These are phyloP conservation scores for Rhodotorula taiwanensis DNA, from an alignment of 768 basidiomycete species.

Conservation along the genomic window DNA sequence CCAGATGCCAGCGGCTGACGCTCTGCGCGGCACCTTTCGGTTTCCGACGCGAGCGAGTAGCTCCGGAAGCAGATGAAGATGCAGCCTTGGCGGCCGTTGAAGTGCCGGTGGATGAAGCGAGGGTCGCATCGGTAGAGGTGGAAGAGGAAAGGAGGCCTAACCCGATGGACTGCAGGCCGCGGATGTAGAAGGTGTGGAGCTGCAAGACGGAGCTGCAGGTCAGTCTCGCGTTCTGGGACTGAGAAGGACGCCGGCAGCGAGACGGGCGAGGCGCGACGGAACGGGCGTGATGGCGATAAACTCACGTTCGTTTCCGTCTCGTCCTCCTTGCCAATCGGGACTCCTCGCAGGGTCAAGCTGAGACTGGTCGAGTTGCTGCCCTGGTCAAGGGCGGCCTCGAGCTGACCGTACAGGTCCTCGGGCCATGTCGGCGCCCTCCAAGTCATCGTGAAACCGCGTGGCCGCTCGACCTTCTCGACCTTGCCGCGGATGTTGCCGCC, in stretches of 20 bases:
- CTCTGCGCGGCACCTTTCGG: background rate
- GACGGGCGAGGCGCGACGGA: too few relatives aligned
- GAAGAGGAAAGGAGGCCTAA: slow-evolving; percentile 25
- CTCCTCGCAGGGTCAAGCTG: slow-evolving; percentile 34
- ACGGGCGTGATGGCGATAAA: too few relatives aligned
- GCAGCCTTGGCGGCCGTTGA: background rate
- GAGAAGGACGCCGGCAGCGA: too few relatives aligned
- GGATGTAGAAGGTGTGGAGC: slow-evolving; percentile 24
- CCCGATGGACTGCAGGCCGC: slow-evolving; percentile 31
- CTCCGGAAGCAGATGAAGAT: too few relatives aligned
- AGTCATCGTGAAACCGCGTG: slow-evolving; percentile 21
- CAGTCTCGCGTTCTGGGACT: background rate
- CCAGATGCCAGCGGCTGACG: slow-evolving; percentile 27
- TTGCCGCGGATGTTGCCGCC: slow-evolving; percentile 41
- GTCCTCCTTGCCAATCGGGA: slow-evolving; percentile 41
- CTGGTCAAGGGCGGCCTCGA: slow-evolving; percentile 35
- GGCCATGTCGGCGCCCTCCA: slow-evolving; percentile 42
- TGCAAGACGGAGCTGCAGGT: background rate
- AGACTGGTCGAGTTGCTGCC: slow-evolving; percentile 37
- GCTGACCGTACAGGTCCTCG: slow-evolving; percentile 37
- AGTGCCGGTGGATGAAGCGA: background rate
- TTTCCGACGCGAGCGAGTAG: too few relatives aligned
- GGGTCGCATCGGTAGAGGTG: background rate
- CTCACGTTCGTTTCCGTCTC: slow-evolving; percentile 34
- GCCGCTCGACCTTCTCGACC: slow-evolving; percentile 29